phyloP scores from a whole-genome alignment of 2,329 filamentous ascomycete genomes.

The Trichophyton rubrum region DNA sequence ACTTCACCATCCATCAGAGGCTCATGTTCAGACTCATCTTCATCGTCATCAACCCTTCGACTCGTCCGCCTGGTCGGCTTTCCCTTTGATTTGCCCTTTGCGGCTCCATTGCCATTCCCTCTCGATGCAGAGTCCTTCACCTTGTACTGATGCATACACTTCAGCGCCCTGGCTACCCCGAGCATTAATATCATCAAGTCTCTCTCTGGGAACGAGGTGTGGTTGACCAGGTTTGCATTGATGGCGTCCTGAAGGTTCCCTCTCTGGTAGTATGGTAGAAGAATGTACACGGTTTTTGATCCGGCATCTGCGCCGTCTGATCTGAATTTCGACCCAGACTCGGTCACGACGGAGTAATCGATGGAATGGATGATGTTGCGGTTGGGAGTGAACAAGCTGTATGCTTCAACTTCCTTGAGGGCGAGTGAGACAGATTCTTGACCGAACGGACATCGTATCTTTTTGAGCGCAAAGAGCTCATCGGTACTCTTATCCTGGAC shows the following conservation, averaged over 20 bases:
- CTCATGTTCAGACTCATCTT: constrained; percentile 64
- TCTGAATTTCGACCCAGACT: constrained; percentile 46
- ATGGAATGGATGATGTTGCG: constrained; percentile 76
- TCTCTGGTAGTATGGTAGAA: constrained; percentile 86
- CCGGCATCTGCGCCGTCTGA: constrained; percentile 47
- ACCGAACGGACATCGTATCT: constrained; percentile 96
- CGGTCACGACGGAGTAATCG: constrained; percentile 69
- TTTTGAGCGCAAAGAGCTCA: constrained; percentile 87
- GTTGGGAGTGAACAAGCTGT: constrained; percentile 72
- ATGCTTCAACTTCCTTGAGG: constrained; percentile 94
- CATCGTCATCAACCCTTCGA: constrained; percentile 43
- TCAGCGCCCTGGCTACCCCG: constrained; percentile 77
- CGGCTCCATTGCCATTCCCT: constrained; percentile 21
- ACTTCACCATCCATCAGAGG: constrained; percentile 74
- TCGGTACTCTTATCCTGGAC: constrained; percentile 80
- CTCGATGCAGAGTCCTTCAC: constrained; percentile 44
- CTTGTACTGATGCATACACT: constrained; percentile 81
- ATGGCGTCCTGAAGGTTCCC: constrained; percentile 97
- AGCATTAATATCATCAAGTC: constrained; percentile 81
- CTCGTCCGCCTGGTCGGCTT: constrained; percentile 32
- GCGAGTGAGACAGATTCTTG: constrained; percentile 90
- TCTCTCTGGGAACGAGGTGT: constrained; percentile 76
- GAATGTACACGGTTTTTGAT: constrained; percentile 89
- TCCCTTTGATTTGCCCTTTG: constrained; percentile 20
- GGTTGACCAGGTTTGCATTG: constrained; percentile 96